Percentiles rank a stretch among this genome's conserved stretches.
Conservation (phyloP, 1,284 basidiomycete species). For the Malassezia slooffiae region DNA sequence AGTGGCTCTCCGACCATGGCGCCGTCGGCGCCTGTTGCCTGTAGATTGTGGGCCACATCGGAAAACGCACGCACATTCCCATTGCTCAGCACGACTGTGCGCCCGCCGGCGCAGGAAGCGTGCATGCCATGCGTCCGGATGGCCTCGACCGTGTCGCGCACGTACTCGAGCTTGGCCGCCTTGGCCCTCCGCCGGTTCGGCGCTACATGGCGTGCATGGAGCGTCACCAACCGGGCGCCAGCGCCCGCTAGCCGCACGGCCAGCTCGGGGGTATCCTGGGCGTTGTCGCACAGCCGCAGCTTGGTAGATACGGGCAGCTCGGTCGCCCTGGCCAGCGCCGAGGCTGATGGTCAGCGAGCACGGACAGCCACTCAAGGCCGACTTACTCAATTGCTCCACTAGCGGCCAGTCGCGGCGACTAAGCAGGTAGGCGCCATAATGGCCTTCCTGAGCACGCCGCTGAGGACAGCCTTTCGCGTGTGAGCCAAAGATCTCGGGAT, state of each 20-base stretch:
- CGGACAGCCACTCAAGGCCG: too few species aligned
- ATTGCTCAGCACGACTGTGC: constrained; percentile 60
- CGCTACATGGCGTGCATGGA: constrained; percentile 63
- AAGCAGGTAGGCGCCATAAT: constrained; percentile 63
- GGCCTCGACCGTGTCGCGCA: constrained; percentile 52
- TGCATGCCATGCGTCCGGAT: constrained; percentile 37
- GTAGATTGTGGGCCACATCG: constrained; percentile 54
- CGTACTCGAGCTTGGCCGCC: constrained; percentile 56
- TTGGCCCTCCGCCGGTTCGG: constrained; percentile 58
- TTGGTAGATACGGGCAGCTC: constrained; percentile 56
- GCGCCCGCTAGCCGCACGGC: constrained; percentile 55
- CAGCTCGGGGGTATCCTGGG: constrained; percentile 54
- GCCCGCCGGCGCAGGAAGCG: constrained; percentile 28
- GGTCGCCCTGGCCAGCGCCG: constrained; percentile 46
- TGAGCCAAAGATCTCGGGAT: too few species aligned
- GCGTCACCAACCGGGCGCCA: constrained; percentile 58
- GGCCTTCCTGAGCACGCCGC: constrained; percentile 57
- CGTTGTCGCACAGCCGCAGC: constrained; percentile 51
- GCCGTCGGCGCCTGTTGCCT: constrained; percentile 58
- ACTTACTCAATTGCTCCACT: constrained; percentile 51
- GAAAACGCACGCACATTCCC: constrained; percentile 59
- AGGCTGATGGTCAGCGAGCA: constrained; percentile 48
- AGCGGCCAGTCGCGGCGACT: constrained; percentile 59
- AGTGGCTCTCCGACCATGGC: constrained; percentile 66
- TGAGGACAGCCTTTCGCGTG: constrained; percentile 72